phyloP scores from a whole-genome alignment of 495 filamentous ascomycete genomes.

The Xylaria castorea region DNA sequence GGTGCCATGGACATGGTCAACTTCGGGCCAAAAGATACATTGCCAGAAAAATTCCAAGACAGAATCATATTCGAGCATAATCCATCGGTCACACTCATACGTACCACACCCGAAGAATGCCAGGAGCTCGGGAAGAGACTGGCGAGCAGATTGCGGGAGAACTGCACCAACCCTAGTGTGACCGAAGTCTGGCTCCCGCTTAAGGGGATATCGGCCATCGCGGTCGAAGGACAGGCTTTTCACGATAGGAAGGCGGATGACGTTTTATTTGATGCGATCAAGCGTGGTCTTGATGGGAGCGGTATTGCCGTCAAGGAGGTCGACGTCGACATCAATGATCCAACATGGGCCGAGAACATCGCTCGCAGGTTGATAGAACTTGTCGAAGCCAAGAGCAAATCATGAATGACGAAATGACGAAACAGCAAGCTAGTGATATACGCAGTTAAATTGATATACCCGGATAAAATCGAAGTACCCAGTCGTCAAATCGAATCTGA shows the following conservation, averaged over 20 bases:
- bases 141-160: constrained; percentile 54
- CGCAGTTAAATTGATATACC: not conserved
- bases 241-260: constrained; percentile 45
- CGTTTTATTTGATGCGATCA: constrained; percentile 53
- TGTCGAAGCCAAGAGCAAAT: constrained; percentile 23
- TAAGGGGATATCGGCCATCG: constrained; percentile 53
- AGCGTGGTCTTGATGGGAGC: constrained; percentile 41
- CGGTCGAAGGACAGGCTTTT: constrained; percentile 43
- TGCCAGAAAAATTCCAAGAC: constrained; percentile 56
- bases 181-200: constrained; percentile 64
- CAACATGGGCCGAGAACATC: constrained; percentile 49
- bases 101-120: constrained; percentile 63
- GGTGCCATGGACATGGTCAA: constrained; percentile 75
- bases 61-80: constrained; percentile 69
- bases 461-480: not conserved
- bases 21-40: constrained; percentile 62
- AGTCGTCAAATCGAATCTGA: not conserved
- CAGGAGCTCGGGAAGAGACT: constrained; percentile 59
- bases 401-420: not conserved
- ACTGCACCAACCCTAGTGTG: constrained; percentile 41
- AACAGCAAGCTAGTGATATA: not conserved
- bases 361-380: constrained; percentile 35
- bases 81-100: constrained; percentile 67
- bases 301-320: constrained; percentile 46
- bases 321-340: constrained; percentile 49